Percentiles rank a stretch among this genome's conserved stretches.
Conservation (phyloP, 2,329 filamentous ascomycete genomes). For the Fusarium sp. region DNA sequence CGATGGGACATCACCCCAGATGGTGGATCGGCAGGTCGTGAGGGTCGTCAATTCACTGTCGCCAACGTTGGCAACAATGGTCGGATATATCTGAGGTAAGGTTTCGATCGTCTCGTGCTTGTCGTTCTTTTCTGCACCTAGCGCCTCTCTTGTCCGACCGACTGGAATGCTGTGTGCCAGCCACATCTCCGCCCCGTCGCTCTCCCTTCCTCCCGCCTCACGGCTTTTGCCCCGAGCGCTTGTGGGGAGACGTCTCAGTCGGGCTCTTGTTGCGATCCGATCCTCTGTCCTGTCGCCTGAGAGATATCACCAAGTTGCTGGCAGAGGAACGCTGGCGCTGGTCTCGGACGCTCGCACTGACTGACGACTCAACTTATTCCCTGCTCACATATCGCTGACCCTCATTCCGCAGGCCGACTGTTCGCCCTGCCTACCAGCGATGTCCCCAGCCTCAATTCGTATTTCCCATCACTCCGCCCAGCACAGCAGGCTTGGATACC, state of each 20-base stretch:
- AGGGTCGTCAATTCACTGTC: constrained; percentile 77
- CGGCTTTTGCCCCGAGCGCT: constrained; percentile 16
- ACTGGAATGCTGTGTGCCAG: constrained; percentile 26
- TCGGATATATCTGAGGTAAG: constrained; percentile 79
- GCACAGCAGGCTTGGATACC: constrained; percentile 63
- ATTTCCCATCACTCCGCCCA: constrained; percentile 67
- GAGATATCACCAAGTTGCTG: constrained; percentile 27
- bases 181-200: constrained; percentile 20
- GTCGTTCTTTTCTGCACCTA: constrained; percentile 4
- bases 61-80: constrained; percentile 85
- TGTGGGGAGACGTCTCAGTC: constrained; percentile 30
- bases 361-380: constrained; percentile 1
- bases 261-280: constrained; percentile 21
- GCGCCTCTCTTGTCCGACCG: constrained; percentile 20
- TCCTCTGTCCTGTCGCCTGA: constrained; percentile 11
- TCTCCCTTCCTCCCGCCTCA: constrained; percentile 22
- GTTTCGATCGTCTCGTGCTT: constrained; percentile 14
- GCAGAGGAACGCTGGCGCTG: constrained; percentile 16
- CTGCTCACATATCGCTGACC: constrained; percentile 35
- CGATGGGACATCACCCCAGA: constrained; percentile 67
- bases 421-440: constrained; percentile 67
- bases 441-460: constrained; percentile 67
- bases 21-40: constrained; percentile 65
- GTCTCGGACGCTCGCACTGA: constrained; percentile 17
- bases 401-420: constrained; percentile 59